Conservation (phyloP, 352 stramenopile species). For the Phytophthora foliorum region DNA sequence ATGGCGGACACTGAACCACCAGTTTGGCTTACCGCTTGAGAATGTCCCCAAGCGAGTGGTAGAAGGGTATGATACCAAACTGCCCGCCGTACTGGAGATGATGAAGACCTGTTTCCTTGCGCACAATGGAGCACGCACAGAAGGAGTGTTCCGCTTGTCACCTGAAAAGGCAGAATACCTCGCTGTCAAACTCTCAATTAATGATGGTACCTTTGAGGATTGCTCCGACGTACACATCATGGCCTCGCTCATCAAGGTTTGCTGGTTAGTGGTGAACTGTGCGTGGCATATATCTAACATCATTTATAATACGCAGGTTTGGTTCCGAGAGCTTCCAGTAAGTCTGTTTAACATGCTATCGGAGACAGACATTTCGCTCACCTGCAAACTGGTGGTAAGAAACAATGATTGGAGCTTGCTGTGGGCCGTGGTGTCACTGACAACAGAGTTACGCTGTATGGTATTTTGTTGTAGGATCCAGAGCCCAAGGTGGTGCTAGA, state of each 20-base stretch:
- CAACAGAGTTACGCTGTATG: not conserved
- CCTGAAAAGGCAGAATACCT: conserved; percentile 71
- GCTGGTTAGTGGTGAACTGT: not conserved
- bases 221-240: conserved; percentile 83
- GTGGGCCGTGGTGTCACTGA: not conserved
- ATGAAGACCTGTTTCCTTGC: conserved; percentile 68
- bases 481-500: conserved; percentile 39
- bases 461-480: conserved; percentile 39
- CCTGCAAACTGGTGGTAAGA: conserved; percentile 56
- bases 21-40: conserved; percentile 80
- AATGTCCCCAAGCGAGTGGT: conserved; percentile 67
- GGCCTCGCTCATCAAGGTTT: conserved; percentile 87
- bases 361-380: conserved; percentile 66
- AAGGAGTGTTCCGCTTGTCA: conserved; percentile 86
- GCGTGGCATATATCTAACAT: not conserved
- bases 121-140: conserved; percentile 50
- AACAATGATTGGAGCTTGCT: not conserved
- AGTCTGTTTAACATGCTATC: conserved; percentile 77
- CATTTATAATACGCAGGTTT: conserved; percentile 49
- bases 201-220: conserved; percentile 65
- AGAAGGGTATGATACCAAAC: conserved; percentile 66
- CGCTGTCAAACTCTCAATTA: conserved; percentile 72
- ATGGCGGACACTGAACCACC: conserved; percentile 74
- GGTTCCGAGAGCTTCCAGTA: conserved; percentile 82
- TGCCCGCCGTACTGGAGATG: conserved; percentile 83